Conservation (phyloP, 2,329 filamentous ascomycete genomes). For the Bretziella fagacearum region DNA sequence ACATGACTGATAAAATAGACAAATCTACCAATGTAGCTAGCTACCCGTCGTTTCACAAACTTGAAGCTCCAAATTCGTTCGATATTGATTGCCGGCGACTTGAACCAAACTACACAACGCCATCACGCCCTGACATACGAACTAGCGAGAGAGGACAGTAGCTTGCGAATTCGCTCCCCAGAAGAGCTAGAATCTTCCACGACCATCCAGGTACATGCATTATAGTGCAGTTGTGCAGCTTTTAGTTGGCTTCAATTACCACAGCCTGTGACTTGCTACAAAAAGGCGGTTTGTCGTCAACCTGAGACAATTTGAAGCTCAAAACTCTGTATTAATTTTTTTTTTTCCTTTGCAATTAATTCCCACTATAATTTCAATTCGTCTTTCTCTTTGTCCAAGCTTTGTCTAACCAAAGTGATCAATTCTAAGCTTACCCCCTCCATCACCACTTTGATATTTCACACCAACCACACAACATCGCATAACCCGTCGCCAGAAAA, state of each 20-base stretch:
- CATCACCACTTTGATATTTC: not conserved
- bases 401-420: no score
- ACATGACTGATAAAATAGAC: no score
- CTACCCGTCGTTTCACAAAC: not conserved
- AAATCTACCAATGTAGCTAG: no score
- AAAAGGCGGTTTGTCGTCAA: not conserved
- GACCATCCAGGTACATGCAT: slow-evolving; percentile 1
- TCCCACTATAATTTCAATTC: not conserved
- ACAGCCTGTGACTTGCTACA: not conserved
- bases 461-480: slow-evolving; percentile 7
- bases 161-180: not conserved
- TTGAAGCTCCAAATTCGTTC: not conserved
- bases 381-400: no score
- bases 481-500: slow-evolving; percentile 18
- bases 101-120: no score
- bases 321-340: not conserved
- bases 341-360: not conserved
- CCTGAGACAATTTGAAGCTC: not conserved
- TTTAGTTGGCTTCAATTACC: not conserved
- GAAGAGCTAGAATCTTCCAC: slow-evolving; percentile 14
- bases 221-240: not conserved
- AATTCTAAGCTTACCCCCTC: no score
- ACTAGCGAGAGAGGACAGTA: no score
- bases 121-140: no score
- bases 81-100: not conserved